Percentiles rank a stretch among this genome's conserved stretches.
phyloP scores from a whole-genome alignment of 768 basidiomycete species.

The Cyclocybe aegerita region DNA sequence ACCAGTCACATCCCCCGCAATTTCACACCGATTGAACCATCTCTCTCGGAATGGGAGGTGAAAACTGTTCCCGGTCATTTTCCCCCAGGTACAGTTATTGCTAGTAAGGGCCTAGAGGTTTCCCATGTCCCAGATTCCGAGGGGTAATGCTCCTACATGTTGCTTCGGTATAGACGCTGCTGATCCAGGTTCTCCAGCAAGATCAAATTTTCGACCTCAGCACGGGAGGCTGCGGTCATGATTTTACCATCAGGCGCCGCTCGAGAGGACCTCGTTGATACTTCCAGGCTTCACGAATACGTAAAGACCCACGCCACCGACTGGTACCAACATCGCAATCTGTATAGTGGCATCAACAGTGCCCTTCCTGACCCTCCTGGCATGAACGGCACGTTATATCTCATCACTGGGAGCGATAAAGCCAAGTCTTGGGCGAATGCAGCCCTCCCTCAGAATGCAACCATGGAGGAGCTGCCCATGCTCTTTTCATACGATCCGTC shows the following conservation, averaged over 20 bases:
- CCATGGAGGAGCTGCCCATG: no score
- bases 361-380: neutral
- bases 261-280: constrained; percentile 10
- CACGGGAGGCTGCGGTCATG: constrained; percentile 5
- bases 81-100: constrained; percentile 6
- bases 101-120: constrained; percentile 4
- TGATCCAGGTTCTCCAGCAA: neutral
- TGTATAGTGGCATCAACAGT: neutral
- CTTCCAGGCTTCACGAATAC: constrained; percentile 4
- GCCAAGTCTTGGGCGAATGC: neutral
- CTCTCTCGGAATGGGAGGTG: neutral
- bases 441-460: neutral
- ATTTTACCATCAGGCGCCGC: constrained; percentile 13
- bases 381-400: constrained; percentile 3
- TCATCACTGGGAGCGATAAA: constrained; percentile 11
- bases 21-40: constrained; percentile 3
- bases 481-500: no score
- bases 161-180: neutral
- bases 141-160: constrained; percentile 1
- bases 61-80: neutral
- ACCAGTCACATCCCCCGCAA: neutral
- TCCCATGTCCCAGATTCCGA: neutral
- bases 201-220: constrained; percentile 1
- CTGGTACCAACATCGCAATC: constrained; percentile 1
- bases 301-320: neutral